Conservation (phyloP, 106 monocot genomes). For the Posidonia australis region DNA sequence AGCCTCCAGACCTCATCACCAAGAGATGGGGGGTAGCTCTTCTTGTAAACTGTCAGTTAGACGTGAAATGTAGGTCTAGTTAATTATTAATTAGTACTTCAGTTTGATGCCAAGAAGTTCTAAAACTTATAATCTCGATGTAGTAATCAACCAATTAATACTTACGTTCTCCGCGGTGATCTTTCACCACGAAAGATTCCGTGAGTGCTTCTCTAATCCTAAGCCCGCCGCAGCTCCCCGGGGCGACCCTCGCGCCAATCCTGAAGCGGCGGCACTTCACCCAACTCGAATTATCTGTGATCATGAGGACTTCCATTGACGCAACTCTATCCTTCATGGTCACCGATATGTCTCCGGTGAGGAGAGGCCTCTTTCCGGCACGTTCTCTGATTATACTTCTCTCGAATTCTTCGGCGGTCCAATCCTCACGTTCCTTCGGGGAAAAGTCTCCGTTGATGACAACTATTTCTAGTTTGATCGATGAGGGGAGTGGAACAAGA, state of each 20-base stretch:
- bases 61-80: not conserved
- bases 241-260: conserved; percentile 22
- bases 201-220: conserved; percentile 25
- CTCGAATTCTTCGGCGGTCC: conserved; percentile 22
- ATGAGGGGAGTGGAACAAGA: not conserved
- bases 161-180: conserved; percentile 34
- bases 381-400: conserved; percentile 19
- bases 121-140: too few relatives aligned
- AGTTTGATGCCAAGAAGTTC: too few relatives aligned
- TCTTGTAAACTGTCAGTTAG: conserved; percentile 5
- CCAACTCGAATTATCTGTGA: conserved; percentile 34
- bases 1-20: conserved; percentile 12
- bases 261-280: conserved; percentile 16
- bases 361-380: conserved; percentile 21
- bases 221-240: conserved; percentile 4
- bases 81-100: too few relatives aligned
- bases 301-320: conserved; percentile 6
- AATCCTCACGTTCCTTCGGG: not conserved
- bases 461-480: conserved; percentile 12
- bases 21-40: conserved; percentile 3
- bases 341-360: conserved; percentile 9
- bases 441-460: conserved; percentile 19
- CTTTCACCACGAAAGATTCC: conserved; percentile 24
- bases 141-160: not conserved
- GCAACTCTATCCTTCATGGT: conserved; percentile 12